Conservation (phyloP, 805 yeast genomes). For the Starmerella floricola region DNA sequence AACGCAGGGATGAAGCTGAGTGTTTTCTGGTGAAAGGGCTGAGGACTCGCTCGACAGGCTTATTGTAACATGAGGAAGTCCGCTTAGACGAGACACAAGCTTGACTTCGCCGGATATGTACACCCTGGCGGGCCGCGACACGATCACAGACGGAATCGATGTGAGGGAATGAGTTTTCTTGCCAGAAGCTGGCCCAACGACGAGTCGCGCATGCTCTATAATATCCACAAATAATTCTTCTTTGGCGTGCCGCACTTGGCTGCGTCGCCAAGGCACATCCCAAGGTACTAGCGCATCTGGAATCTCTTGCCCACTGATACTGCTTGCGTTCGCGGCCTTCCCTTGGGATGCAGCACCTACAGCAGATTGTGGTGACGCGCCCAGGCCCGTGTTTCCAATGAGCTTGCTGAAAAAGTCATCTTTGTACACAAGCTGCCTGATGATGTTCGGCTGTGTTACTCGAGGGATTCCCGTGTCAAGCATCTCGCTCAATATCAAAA, state of each 20-base stretch:
- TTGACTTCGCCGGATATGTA: conserved; percentile 50
- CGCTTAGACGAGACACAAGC: conserved; percentile 60
- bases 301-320: conserved; percentile 7
- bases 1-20: conserved; percentile 55
- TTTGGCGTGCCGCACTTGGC: conserved; percentile 56
- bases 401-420: conserved; percentile 33
- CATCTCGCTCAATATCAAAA: conserved; percentile 63
- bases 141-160: neutral
- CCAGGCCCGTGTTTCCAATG: neutral
- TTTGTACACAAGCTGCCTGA: conserved; percentile 59
- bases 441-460: conserved; percentile 55
- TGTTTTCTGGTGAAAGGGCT: conserved; percentile 5
- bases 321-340: neutral
- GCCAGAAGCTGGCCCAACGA: too few species aligned
- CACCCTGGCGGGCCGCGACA: conserved; percentile 16
- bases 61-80: conserved; percentile 60
- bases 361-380: conserved; percentile 5
- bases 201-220: conserved; percentile 45
- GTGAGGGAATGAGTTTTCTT: neutral
- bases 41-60: neutral
- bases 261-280: conserved; percentile 61
- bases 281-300: conserved; percentile 15
- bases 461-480: conserved; percentile 67
- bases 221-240: conserved; percentile 84
- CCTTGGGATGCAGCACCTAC: conserved; percentile 11